Conservation (phyloP, 441 rosid genomes). For the Geranium incanum region DNA sequence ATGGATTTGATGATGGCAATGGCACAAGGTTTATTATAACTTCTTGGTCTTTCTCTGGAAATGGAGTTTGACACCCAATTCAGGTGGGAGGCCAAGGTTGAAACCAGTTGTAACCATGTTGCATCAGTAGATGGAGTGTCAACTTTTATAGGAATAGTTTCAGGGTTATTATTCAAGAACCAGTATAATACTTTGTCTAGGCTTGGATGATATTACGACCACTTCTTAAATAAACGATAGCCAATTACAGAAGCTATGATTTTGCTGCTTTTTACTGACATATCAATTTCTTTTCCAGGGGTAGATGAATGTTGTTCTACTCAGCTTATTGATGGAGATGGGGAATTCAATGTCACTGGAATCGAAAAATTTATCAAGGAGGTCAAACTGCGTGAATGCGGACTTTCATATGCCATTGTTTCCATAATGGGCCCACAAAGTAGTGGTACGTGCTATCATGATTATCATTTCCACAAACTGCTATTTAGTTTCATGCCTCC, state of each 20-base stretch:
- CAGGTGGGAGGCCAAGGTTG: not conserved
- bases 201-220: not conserved
- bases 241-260: not conserved
- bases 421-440: conserved; percentile 99
- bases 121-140: not conserved
- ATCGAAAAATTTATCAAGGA: conserved; percentile 68
- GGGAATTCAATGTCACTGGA: conserved; percentile 60
- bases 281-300: conserved; percentile 1
- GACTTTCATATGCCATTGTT: conserved; percentile 91
- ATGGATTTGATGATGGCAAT: conserved; percentile 3
- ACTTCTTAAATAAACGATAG: not conserved
- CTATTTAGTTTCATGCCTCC: not conserved
- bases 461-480: conserved; percentile 7
- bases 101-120: not conserved
- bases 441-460: conserved; percentile 56
- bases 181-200: not conserved
- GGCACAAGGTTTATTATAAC: not conserved
- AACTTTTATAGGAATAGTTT: not conserved
- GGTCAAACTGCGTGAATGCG: conserved; percentile 65
- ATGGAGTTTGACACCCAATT: not conserved
- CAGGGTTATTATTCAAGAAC: not conserved
- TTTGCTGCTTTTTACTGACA: not conserved
- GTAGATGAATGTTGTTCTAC: conserved; percentile 50
- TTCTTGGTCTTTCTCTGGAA: not conserved
- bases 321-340: conserved; percentile 93